Evolutionary conservation across 768 basidiomycete species (phyloP).

Genomic region (Lactifluus piperatus): DNA sequence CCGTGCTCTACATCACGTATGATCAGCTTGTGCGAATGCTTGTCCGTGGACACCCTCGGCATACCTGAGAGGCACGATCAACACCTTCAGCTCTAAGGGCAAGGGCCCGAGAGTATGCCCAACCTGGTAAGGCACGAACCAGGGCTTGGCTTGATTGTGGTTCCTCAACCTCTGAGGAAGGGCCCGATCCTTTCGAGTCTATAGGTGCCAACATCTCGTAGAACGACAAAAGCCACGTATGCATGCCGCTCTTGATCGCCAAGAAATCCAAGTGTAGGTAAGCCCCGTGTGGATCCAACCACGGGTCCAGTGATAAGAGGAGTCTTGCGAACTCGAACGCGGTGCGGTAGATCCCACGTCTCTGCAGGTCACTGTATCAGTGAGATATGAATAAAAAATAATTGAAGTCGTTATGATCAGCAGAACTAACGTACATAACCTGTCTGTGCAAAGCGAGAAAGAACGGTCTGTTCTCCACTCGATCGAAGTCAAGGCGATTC

Average conservation of each 20-base stretch:
- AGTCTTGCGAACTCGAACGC: constrained; percentile 90
- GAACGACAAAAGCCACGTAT: constrained; percentile 70
- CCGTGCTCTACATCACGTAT: constrained; percentile 51
- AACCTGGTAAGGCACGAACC: constrained; percentile 59
- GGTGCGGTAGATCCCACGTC: constrained; percentile 84
- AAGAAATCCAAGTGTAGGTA: constrained; percentile 79
- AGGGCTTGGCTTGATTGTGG: constrained; percentile 25
- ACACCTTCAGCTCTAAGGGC: constrained; percentile 39
- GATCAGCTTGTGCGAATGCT: not conserved
- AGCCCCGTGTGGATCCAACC: constrained; percentile 82
- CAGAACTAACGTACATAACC: constrained; percentile 46
- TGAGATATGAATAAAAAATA: not conserved
- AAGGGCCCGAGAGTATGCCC: constrained; percentile 63
- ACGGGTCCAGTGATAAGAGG: constrained; percentile 76
- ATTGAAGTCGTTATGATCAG: too few relatives aligned
- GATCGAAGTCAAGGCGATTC: constrained; percentile 82
- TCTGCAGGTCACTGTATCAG: constrained; percentile 59
- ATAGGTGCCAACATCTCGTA: constrained; percentile 40
- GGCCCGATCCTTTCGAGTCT: constrained; percentile 18
- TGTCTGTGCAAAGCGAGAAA: constrained; percentile 83
- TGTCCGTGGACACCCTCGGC: not conserved
- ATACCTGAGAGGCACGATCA: constrained; percentile 3
- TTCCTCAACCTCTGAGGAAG: constrained; percentile 25
- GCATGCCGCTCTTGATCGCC: constrained; percentile 72
- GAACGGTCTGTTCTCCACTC: constrained; percentile 87